phyloP scores from a whole-genome alignment of 371 early-diverging fungal species.

The Zancudomyces culisetae region DNA sequence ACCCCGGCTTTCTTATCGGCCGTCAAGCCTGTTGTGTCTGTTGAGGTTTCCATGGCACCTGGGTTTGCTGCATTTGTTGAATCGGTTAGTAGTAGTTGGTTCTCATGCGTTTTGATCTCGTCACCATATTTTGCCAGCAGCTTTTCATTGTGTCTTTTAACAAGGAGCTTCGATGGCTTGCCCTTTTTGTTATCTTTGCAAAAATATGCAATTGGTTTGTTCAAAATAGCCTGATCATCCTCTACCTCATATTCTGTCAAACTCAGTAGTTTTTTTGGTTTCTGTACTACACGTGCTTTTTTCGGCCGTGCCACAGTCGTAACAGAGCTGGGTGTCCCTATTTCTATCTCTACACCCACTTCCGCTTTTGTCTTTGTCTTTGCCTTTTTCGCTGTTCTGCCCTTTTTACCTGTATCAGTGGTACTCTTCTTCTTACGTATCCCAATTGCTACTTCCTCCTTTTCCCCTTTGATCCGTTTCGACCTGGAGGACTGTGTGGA shows the following conservation, averaged over 20 bases:
- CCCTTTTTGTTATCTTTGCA: constrained; percentile 17
- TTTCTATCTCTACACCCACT: neutral
- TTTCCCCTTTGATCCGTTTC: no score
- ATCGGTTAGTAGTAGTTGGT: neutral
- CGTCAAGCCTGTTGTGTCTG: neutral
- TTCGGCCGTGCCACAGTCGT: neutral
- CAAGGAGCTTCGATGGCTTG: constrained; percentile 10
- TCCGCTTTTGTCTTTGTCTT: neutral
- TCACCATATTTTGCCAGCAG: no score
- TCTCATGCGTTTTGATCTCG: neutral
- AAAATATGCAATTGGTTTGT: constrained; percentile 15
- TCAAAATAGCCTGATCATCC: constrained; percentile 9
- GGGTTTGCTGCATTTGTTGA: neutral
- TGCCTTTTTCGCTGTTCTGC: neutral
- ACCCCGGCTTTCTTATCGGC: neutral
- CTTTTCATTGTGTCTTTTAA: constrained; percentile 14
- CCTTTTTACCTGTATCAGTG: no score
- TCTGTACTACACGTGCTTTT: neutral
- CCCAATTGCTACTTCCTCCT: no score
- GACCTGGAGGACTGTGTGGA: no score
- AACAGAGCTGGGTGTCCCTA: neutral
- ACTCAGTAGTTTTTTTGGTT: neutral
- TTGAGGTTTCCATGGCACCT: neutral
- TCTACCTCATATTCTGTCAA: constrained; percentile 4
- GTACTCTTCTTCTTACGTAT: no score